Evolutionary conservation across 192 early-diverging fungal species (phyloP).

Genomic region (Spizellomyces punctatus): DNA sequence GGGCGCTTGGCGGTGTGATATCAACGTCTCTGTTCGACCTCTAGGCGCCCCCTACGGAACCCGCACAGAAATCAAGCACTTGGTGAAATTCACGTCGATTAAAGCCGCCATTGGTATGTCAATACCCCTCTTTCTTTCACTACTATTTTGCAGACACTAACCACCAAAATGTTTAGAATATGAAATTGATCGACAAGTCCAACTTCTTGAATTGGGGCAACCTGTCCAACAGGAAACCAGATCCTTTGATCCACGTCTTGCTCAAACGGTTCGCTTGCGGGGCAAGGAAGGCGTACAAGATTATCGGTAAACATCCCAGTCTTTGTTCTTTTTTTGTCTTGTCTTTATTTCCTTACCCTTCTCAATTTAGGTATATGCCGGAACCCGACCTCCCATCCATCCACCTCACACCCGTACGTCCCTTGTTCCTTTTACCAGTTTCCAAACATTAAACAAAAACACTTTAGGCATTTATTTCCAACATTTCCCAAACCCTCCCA

Average conservation of each 20-base stretch:
- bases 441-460: not conserved
- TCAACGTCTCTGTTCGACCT: constrained; percentile 81
- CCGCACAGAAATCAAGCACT: constrained; percentile 46
- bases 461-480: not conserved
- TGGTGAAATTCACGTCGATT: constrained; percentile 42
- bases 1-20: constrained; percentile 88
- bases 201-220: constrained; percentile 54
- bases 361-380: constrained; percentile 79
- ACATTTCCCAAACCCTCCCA: constrained; percentile 46
- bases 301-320: constrained; percentile 60
- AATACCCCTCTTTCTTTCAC: not conserved
- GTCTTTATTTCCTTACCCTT: too few relatives aligned
- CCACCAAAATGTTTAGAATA: constrained; percentile 47
- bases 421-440: too few relatives aligned
- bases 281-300: constrained; percentile 86
- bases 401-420: constrained; percentile 37
- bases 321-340: constrained; percentile 24
- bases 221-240: constrained; percentile 75
- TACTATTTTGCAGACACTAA: not conserved
- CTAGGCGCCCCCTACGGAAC: constrained; percentile 15
- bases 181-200: constrained; percentile 80
- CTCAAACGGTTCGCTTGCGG: constrained; percentile 68
- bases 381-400: constrained; percentile 74
- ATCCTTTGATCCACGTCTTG: constrained; percentile 68
- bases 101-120: constrained; percentile 40